phyloP scores from a whole-genome alignment of 805 yeast species.

The Jamesozyma rosinii region DNA sequence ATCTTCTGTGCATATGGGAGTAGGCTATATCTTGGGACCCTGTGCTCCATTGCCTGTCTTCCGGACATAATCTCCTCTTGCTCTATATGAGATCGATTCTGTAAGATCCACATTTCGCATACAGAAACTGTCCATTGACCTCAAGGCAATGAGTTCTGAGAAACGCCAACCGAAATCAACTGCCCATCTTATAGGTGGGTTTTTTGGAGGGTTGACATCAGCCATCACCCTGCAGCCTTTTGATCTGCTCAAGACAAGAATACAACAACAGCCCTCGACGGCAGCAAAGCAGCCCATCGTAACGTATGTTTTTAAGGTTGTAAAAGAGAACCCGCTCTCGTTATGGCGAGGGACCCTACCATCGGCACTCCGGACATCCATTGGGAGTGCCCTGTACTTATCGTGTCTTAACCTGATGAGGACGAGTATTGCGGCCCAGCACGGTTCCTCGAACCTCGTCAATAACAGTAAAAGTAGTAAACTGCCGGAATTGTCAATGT shows the following conservation, averaged over 20 bases:
- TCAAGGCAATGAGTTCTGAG: not conserved
- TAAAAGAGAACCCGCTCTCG: constrained; percentile 33
- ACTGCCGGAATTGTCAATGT: constrained; percentile 63
- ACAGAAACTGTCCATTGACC: too few relatives aligned
- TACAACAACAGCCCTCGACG: constrained; percentile 46
- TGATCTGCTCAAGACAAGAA: constrained; percentile 77
- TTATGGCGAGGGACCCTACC: constrained; percentile 95
- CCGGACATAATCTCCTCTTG: too few relatives aligned
- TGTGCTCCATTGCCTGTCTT: too few relatives aligned
- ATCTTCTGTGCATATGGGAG: too few relatives aligned
- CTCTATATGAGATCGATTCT: too few relatives aligned
- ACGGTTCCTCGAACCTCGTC: not conserved
- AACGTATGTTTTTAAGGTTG: constrained; percentile 25
- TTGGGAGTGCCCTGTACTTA: constrained; percentile 83
- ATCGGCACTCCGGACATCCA: constrained; percentile 77
- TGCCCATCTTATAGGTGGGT: constrained; percentile 68
- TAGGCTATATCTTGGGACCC: too few relatives aligned
- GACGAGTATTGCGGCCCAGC: constrained; percentile 35
- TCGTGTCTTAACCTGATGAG: constrained; percentile 61
- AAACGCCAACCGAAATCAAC: constrained; percentile 11
- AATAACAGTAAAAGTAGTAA: constrained; percentile 27
- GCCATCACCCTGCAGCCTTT: constrained; percentile 79
- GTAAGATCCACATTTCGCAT: too few relatives aligned
- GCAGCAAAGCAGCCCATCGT: not conserved
- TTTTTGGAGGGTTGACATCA: constrained; percentile 73